Evolutionary conservation across 768 basidiomycete genomes (phyloP), one percentile per base, ranked within the genome.

Genomic region (Agaricus sinodeliciosus): DNA sequence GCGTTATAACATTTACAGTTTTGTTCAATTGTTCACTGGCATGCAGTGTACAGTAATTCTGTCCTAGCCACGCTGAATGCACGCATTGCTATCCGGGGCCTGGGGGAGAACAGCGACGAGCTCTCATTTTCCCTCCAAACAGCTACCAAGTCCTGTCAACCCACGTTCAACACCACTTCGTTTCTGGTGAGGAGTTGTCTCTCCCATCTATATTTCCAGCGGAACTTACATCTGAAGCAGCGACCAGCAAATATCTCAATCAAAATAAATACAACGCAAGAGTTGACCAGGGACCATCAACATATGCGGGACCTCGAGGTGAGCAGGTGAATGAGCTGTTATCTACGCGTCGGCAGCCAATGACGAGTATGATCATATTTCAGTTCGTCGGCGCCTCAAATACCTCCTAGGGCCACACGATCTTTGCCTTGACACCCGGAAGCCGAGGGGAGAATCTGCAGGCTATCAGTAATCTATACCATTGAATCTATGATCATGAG

Each of bases 181-280:
- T 12, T 41, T 9, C 27, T 56, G 9, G 67, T 71, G 55, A 48
- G 60, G 16, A 31, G 36, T 49, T 41, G 19, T 59, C 27, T 26
- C 52, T 16, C 50, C 47, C 40, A 49, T n/a, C 49, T 54, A 22
- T 48, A 45, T 57, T 22, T 22, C 22, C 43, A 18, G 22, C 11
- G 31, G 22, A 28, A 41, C 26, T 39, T 26, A 48, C 22, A 13
- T 39, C 35, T 28, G 36, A 57, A 45, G 59, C 37, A 76, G 72
- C 67, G 63, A 57, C 72, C 73, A 42, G 73, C 75, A 46, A 77
- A 77, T 56, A 79, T 84, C 57, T 79, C 81, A 31, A 82, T 85
- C 67, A 80, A 81, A 66, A 79, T 84, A 51, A 79, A 84, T 61
- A 83, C 82, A 7, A 81, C 72, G 37, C 72, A 79, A 26, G 81